These are phyloP conservation scores for Yamadazyma songkhlaensis DNA, from an alignment of 1,139 yeast genomes.

Conservation along the genomic window DNA sequence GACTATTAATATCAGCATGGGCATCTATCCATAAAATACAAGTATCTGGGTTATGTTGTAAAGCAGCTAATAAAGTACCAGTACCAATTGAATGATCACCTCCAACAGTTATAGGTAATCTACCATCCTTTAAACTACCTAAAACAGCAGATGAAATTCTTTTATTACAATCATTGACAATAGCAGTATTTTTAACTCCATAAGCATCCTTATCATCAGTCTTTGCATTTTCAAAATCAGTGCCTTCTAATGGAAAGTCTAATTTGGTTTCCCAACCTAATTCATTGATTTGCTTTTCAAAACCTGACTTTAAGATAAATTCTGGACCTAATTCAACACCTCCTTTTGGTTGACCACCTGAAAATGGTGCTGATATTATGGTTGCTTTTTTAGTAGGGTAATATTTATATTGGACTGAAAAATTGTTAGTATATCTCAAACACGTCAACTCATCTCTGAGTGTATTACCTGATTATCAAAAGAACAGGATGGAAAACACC, in stretches of 20 bases:
- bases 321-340: conserved; percentile 97
- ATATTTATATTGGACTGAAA: conserved; percentile 41
- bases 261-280: conserved; percentile 72
- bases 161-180: conserved; percentile 74
- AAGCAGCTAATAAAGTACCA: conserved; percentile 85
- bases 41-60: conserved; percentile 78
- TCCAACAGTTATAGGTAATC: conserved; percentile 82
- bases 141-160: conserved; percentile 62
- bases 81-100: conserved; percentile 98
- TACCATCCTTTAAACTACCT: conserved; percentile 44
- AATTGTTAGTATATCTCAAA: not conserved
- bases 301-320: conserved; percentile 69
- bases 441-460: too few relatives aligned
- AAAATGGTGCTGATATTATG: conserved; percentile 80
- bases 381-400: conserved; percentile 55
- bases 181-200: conserved; percentile 70
- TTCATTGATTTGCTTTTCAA: conserved; percentile 55
- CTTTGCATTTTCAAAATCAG: conserved; percentile 41
- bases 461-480: not conserved
- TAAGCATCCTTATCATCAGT: conserved; percentile 44
- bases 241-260: conserved; percentile 54
- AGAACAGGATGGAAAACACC: too few relatives aligned
- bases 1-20: conserved; percentile 94
- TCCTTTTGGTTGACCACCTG: conserved; percentile 94
- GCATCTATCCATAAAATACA: conserved; percentile 97